Evolutionary conservation across 208 protist species (phyloP).

Genomic region (Tritrichomonas foetus): DNA sequence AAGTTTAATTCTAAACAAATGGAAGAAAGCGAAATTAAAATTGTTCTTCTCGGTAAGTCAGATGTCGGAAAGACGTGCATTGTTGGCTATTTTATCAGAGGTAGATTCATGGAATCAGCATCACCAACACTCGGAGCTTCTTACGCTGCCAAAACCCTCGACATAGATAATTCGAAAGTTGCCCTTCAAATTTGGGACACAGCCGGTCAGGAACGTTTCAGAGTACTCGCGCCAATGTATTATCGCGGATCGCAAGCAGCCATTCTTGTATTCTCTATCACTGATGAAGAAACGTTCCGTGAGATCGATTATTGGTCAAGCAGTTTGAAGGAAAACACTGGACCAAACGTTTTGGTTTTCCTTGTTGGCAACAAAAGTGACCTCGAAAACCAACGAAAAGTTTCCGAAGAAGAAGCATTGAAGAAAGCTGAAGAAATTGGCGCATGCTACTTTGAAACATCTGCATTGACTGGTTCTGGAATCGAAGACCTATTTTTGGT

Average conservation of each 20-base stretch:
- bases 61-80: not conserved
- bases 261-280: slow-evolving; percentile 57
- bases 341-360: not conserved
- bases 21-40: not conserved
- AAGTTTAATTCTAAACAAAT: not conserved
- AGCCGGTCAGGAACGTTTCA: slow-evolving; percentile 49
- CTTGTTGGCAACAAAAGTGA: not conserved
- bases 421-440: not conserved
- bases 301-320: not conserved
- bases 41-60: not conserved
- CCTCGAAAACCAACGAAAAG: not conserved
- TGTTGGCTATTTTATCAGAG: not conserved
- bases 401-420: not conserved
- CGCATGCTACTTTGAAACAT: not conserved
- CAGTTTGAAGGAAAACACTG: not conserved
- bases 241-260: slow-evolving; percentile 57
- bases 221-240: slow-evolving; percentile 58
- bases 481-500: not conserved
- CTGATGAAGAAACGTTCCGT: not conserved
- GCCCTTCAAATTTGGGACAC: slow-evolving; percentile 53
- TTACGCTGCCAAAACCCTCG: slow-evolving; percentile 44
- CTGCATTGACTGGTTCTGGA: not conserved
- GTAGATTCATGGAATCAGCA: not conserved
- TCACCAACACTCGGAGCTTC: slow-evolving; percentile 50
- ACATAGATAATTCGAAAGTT: slow-evolving; percentile 35